Conservation (phyloP, 805 yeast species). For the Sugiyamaella qingdaonensis region DNA sequence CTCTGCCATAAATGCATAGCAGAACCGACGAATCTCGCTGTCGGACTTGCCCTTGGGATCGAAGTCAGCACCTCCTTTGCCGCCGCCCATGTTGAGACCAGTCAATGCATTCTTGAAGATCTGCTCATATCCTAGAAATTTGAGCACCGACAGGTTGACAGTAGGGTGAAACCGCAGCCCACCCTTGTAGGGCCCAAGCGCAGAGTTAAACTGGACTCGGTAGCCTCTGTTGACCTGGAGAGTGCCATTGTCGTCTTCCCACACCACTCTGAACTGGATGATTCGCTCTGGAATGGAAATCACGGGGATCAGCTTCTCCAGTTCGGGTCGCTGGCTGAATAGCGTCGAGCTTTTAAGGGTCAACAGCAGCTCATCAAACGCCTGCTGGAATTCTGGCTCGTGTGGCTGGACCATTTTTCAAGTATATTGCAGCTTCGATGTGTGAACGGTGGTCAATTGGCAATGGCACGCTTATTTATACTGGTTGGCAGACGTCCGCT, state of each 20-base stretch:
- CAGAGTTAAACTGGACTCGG: constrained; percentile 98
- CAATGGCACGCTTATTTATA: background rate
- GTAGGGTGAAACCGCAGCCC: constrained; percentile 98
- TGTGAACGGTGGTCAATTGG: no score
- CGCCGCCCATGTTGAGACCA: constrained; percentile 98
- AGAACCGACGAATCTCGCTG: constrained; percentile 93
- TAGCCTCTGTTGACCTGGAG: constrained; percentile 93
- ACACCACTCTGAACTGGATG: constrained; percentile 92
- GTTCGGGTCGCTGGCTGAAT: constrained; percentile 84
- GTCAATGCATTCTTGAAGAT: constrained; percentile 97
- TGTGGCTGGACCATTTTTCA: constrained; percentile 76
- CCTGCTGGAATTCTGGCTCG: constrained; percentile 99
- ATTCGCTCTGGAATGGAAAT: constrained; percentile 94
- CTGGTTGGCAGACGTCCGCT: background rate
- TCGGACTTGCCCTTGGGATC: constrained; percentile 95
- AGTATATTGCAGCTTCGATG: no score
- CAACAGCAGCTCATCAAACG: constrained; percentile 85
- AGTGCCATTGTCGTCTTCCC: constrained; percentile 95
- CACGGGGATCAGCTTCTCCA: constrained; percentile 81
- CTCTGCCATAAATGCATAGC: constrained; percentile 93
- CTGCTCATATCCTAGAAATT: constrained; percentile 97
- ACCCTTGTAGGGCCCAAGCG: constrained; percentile 98
- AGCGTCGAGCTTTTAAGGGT: constrained; percentile 89
- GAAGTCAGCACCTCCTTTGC: constrained; percentile 98
- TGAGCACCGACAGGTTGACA: constrained; percentile 89